A percentile compares a stretch with the other conserved stretches of the same genome.
Evolutionary conservation across 2,329 filamentous ascomycete genomes (phyloP).

Genomic region (Nemania sp.): DNA sequence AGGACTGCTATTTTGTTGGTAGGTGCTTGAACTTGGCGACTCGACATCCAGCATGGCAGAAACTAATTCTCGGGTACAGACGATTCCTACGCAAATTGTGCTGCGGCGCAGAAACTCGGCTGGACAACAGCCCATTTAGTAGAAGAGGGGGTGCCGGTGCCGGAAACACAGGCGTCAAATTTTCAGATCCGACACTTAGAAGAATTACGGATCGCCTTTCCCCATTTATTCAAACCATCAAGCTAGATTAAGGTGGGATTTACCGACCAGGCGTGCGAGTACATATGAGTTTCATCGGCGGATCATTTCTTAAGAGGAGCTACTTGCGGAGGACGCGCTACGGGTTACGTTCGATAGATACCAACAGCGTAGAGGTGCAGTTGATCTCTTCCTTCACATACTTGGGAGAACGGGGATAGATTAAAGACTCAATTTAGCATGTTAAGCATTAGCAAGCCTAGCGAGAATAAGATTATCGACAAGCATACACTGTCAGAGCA

Average conservation of each 20-base stretch:
- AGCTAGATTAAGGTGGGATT: constrained; percentile 1
- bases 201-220: constrained; percentile 76
- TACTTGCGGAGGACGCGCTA: neutral
- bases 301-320: neutral
- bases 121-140: constrained; percentile 89
- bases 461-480: neutral
- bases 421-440: neutral
- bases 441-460: neutral
- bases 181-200: constrained; percentile 76
- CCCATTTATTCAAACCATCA: constrained; percentile 77
- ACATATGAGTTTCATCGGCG: neutral
- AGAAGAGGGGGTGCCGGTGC: constrained; percentile 71
- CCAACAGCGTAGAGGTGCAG: neutral
- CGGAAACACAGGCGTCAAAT: constrained; percentile 67
- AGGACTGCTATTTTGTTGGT: constrained; percentile 93
- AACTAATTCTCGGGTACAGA: constrained; percentile 56
- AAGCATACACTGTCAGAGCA: neutral
- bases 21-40: constrained; percentile 41
- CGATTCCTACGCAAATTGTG: constrained; percentile 84
- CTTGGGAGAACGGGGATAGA: constrained; percentile 1
- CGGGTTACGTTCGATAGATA: too few relatives aligned
- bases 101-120: constrained; percentile 74
- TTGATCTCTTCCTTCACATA: neutral
- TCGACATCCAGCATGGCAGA: neutral
- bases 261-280: neutral